Conservation (phyloP, 2,329 filamentous ascomycete species). For the Colletotrichum orchidophilum region DNA sequence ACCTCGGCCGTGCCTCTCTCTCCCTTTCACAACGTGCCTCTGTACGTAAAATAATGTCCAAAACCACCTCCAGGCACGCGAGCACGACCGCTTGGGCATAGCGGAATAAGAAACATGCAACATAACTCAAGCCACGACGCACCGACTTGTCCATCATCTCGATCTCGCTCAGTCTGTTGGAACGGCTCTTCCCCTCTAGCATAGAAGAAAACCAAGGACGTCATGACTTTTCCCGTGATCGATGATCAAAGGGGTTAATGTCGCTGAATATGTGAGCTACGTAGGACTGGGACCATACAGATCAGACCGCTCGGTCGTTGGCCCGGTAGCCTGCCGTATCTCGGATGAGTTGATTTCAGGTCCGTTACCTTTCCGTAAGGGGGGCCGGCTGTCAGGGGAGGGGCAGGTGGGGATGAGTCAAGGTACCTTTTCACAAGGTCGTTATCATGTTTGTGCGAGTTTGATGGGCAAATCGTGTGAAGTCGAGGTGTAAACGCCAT, state of each 20-base stretch:
- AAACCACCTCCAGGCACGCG: background rate
- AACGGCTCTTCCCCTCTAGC: background rate
- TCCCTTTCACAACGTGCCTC: background rate
- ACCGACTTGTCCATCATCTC: constrained; percentile 14
- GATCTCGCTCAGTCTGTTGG: background rate
- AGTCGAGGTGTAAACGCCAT: background rate
- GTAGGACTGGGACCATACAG: background rate
- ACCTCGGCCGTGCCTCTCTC: background rate
- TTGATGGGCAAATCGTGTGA: background rate
- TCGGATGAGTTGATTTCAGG: background rate
- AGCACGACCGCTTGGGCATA: background rate
- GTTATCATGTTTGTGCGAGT: background rate
- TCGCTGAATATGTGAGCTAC: background rate
- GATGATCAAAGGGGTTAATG: constrained; percentile 13
- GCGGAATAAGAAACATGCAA: constrained; percentile 12
- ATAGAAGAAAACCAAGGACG: background rate
- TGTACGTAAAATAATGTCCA: background rate
- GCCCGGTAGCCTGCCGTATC: background rate
- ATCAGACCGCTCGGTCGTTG: background rate
- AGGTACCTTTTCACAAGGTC: constrained; percentile 2
- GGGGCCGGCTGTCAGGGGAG: too few relatives aligned
- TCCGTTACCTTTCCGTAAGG: background rate
- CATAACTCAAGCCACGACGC: constrained; percentile 7
- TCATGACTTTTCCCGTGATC: constrained; percentile 24
- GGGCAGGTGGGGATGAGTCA: background rate